Evolutionary conservation across 1,284 basidiomycete genomes (phyloP).

Genomic region (Fomitopsis palustris): DNA sequence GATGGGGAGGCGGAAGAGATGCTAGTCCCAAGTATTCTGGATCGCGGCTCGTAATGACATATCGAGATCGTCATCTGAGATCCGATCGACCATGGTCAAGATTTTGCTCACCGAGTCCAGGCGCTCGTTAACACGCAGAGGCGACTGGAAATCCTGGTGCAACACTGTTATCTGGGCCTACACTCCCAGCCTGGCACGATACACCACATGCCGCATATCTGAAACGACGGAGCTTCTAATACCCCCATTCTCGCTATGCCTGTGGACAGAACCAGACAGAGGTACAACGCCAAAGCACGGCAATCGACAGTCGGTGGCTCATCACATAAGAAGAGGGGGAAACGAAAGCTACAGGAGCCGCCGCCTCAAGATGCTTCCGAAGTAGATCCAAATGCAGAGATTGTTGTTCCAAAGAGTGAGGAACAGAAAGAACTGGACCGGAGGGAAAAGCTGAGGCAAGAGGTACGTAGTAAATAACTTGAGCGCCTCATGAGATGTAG

Average conservation of each 20-base stretch:
- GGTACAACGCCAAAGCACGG: slow-evolving; percentile 57
- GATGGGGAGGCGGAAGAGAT: too few relatives aligned
- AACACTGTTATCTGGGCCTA: too few relatives aligned
- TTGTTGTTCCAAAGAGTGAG: slow-evolving; percentile 54
- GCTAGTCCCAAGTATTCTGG: too few relatives aligned
- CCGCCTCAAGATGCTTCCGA: slow-evolving; percentile 8
- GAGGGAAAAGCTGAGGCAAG: slow-evolving; percentile 55
- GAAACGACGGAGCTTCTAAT: too few relatives aligned
- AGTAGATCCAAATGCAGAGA: slow-evolving; percentile 55
- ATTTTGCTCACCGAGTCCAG: too few relatives aligned
- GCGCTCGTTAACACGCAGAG: too few relatives aligned
- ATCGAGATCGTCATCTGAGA: too few relatives aligned
- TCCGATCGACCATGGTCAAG: too few relatives aligned
- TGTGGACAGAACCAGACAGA: slow-evolving; percentile 7
- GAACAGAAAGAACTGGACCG: slow-evolving; percentile 61
- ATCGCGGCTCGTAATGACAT: too few relatives aligned
- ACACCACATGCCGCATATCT: too few relatives aligned
- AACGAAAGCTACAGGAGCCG: slow-evolving; percentile 19
- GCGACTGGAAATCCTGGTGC: too few relatives aligned
- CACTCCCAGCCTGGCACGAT: too few relatives aligned
- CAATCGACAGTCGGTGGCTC: slow-evolving; percentile 46
- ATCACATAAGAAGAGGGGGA: slow-evolving; percentile 50
- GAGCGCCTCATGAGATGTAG: not conserved
- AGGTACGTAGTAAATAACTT: slow-evolving; percentile 40
- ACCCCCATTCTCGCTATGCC: not conserved